These are phyloP conservation scores for Botrytis fabae DNA, from an alignment of 2,329 filamentous ascomycete genomes.

Conservation along the genomic window DNA sequence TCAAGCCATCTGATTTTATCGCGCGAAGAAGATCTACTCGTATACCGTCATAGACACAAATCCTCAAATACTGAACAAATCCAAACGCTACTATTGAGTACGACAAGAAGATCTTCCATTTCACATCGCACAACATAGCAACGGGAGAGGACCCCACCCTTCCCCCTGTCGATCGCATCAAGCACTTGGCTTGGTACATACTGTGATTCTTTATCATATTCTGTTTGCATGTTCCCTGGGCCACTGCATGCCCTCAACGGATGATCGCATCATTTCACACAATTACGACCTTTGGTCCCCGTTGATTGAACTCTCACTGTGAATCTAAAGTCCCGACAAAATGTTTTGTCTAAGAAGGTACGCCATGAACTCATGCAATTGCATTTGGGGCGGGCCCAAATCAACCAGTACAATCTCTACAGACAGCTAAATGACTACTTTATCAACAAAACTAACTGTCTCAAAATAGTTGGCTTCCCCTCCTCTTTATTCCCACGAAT, in stretches of 20 bases:
- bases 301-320: background rate
- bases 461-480: slow-evolving; percentile 70
- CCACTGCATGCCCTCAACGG: slow-evolving; percentile 20
- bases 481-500: slow-evolving; percentile 86
- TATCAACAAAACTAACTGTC: slow-evolving; percentile 17
- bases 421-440: background rate
- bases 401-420: background rate
- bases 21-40: background rate
- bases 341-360: slow-evolving; percentile 67
- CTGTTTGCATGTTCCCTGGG: slow-evolving; percentile 10
- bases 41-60: background rate
- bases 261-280: slow-evolving; percentile 33
- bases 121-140: background rate
- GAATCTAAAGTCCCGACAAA: slow-evolving; percentile 17
- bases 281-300: slow-evolving; percentile 20
- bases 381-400: background rate
- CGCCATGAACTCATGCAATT: slow-evolving; percentile 11
- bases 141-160: background rate
- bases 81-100: background rate
- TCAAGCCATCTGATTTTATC: background rate
- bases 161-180: background rate
- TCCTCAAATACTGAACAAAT: background rate
- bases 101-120: background rate
- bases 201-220: slow-evolving; percentile 11
- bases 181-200: background rate